A percentile compares a stretch with the other conserved stretches of the same genome.
These are phyloP conservation scores for Aspergillus taichungensis DNA, from an alignment of 495 filamentous ascomycete species.

Conservation along the genomic window DNA sequence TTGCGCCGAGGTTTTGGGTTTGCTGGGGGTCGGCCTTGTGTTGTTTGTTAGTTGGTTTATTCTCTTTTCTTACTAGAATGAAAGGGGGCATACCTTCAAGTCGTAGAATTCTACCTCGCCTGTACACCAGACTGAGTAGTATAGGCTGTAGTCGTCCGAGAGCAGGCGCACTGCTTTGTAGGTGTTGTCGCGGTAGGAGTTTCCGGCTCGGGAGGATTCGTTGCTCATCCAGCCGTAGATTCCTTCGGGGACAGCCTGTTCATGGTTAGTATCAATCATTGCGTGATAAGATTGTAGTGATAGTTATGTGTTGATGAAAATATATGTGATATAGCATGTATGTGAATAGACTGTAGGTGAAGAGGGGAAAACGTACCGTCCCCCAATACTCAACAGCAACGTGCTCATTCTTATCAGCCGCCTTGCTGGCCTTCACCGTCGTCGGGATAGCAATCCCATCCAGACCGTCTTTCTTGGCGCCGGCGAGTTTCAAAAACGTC, in stretches of 20 bases:
- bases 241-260: slow-evolving; percentile 40
- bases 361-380: slow-evolving; percentile 11
- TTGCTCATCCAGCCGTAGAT: slow-evolving; percentile 26
- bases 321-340: background rate
- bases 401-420: slow-evolving; percentile 43
- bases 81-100: slow-evolving; percentile 28
- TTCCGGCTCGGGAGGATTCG: slow-evolving; percentile 8
- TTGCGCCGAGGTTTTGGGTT: slow-evolving; percentile 39
- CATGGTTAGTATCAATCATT: background rate
- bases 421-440: slow-evolving; percentile 15
- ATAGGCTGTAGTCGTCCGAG: slow-evolving; percentile 41
- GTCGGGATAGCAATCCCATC: slow-evolving; percentile 47
- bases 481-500: slow-evolving; percentile 47
- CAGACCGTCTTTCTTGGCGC: slow-evolving; percentile 30
- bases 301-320: background rate
- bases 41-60: background rate
- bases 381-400: slow-evolving; percentile 58
- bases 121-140: slow-evolving; percentile 54
- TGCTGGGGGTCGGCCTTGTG: slow-evolving; percentile 46
- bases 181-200: slow-evolving; percentile 39
- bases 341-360: no score
- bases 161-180: slow-evolving; percentile 52
- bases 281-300: no score
- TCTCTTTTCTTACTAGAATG: background rate
- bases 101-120: slow-evolving; percentile 52